Conservation (phyloP, 805 yeast genomes). For the Suhomyces faveliae region DNA sequence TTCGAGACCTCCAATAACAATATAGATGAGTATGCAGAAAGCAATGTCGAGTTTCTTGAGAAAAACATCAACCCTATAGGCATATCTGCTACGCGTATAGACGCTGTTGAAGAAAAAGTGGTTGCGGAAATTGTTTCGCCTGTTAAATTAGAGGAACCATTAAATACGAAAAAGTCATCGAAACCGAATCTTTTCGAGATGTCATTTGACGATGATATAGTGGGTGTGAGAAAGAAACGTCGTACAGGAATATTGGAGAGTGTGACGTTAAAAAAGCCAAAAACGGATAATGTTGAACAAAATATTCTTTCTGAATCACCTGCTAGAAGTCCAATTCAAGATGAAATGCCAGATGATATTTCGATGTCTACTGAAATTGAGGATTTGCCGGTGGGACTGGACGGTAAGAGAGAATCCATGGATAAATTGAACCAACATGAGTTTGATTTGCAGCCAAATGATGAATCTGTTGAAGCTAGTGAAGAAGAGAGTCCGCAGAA, state of each 20-base stretch:
- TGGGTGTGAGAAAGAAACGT: conserved; percentile 1
- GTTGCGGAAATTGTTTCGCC: conserved; percentile 7
- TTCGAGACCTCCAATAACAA: conserved; percentile 11
- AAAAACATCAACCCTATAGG: conserved; percentile 4
- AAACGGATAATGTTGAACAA: neutral
- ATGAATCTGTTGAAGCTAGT: neutral
- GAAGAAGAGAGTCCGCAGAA: conserved; percentile 1
- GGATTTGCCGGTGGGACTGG: neutral
- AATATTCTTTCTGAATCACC: neutral
- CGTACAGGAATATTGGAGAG: neutral
- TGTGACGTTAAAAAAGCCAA: neutral
- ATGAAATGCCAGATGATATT: conserved; percentile 16
- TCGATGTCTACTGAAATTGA: conserved; percentile 17
- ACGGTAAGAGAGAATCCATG: neutral
- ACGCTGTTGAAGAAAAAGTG: neutral
- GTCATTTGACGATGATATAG: conserved; percentile 13
- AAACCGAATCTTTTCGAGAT: conserved; percentile 12
- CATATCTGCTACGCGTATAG: neutral
- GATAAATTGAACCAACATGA: neutral
- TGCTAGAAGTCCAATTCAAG: conserved; percentile 10
- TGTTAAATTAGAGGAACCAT: conserved; percentile 9
- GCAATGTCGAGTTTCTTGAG: conserved; percentile 28
- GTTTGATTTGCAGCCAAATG: neutral
- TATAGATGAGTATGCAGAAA: conserved; percentile 37
- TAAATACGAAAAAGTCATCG: neutral